Percentiles rank a stretch among this genome's conserved stretches.
These are phyloP conservation scores for Claviceps lovelessii DNA, from an alignment of 2,329 filamentous ascomycete genomes.

Conservation along the genomic window DNA sequence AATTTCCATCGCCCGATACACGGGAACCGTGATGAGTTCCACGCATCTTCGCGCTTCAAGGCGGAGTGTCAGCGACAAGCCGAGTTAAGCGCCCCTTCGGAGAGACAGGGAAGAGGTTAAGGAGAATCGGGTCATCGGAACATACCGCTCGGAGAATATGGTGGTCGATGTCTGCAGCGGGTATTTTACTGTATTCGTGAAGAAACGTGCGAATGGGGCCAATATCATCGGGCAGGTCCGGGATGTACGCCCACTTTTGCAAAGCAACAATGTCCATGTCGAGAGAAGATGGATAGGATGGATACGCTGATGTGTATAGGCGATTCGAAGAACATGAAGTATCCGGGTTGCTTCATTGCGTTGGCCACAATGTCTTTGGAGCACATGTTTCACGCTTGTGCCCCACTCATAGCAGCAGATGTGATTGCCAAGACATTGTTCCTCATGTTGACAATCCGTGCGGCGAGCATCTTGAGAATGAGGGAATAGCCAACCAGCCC, in stretches of 20 bases:
- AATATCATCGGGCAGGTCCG: slow-evolving; percentile 23
- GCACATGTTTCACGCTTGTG: background rate
- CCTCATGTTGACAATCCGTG: background rate
- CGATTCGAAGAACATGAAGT: background rate
- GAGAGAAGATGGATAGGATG: background rate
- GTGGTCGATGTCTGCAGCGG: slow-evolving; percentile 19
- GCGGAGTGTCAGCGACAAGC: background rate
- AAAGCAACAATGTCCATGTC: slow-evolving; percentile 22
- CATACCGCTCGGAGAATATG: slow-evolving; percentile 21
- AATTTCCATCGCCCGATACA: slow-evolving; percentile 38
- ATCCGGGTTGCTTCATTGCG: background rate
- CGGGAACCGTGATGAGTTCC: slow-evolving; percentile 29
- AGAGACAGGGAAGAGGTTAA: background rate
- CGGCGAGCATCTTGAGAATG: background rate
- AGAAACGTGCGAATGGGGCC: slow-evolving; percentile 23
- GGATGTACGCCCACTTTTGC: slow-evolving; percentile 23
- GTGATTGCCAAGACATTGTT: background rate
- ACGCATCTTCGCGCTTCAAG: slow-evolving; percentile 29
- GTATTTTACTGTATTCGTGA: slow-evolving; percentile 24
- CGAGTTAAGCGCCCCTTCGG: background rate
- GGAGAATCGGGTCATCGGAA: background rate
- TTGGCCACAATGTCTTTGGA: background rate
- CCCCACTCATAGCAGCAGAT: background rate
- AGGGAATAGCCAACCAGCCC: background rate
- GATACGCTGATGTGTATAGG: background rate